Evolutionary conservation across 176 grass and related monocot genomes (phyloP).

Genomic region (Rhynchospora pubera): DNA sequence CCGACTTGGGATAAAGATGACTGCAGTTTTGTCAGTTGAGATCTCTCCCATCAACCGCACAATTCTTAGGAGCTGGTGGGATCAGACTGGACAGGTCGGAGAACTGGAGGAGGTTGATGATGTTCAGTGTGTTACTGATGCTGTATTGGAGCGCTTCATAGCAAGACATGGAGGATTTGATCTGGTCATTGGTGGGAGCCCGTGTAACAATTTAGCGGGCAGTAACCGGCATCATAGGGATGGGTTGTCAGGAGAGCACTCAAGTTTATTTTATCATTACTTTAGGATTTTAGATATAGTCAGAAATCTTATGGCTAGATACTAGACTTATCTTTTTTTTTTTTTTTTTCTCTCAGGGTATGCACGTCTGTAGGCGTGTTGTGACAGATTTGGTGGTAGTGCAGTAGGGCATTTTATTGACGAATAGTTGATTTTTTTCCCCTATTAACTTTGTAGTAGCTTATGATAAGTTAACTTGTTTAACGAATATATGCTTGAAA

Average conservation of each 20-base stretch:
- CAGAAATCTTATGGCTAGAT: conserved; percentile 32
- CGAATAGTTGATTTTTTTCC: not conserved
- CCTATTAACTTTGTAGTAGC: not conserved
- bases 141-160: conserved; percentile 25
- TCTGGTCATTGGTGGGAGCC: conserved; percentile 74
- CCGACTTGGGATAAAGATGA: conserved; percentile 61
- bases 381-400: too few relatives aligned
- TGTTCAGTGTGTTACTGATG: conserved; percentile 35
- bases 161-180: conserved; percentile 50
- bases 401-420: too few relatives aligned
- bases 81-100: conserved; percentile 58
- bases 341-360: too few relatives aligned
- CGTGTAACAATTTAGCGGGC: conserved; percentile 76
- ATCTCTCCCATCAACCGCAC: conserved; percentile 54
- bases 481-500: not conserved
- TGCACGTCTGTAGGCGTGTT: too few relatives aligned
- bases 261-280: conserved; percentile 65
- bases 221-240: conserved; percentile 65
- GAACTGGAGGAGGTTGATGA: conserved; percentile 52
- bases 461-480: not conserved
- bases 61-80: conserved; percentile 73
- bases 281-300: conserved; percentile 55
- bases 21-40: conserved; percentile 59
- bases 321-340: too few relatives aligned
- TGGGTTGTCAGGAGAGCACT: conserved; percentile 75